phyloP scores from a whole-genome alignment of 495 filamentous ascomycete genomes.

The Hyphodiscus hymeniophilus region DNA sequence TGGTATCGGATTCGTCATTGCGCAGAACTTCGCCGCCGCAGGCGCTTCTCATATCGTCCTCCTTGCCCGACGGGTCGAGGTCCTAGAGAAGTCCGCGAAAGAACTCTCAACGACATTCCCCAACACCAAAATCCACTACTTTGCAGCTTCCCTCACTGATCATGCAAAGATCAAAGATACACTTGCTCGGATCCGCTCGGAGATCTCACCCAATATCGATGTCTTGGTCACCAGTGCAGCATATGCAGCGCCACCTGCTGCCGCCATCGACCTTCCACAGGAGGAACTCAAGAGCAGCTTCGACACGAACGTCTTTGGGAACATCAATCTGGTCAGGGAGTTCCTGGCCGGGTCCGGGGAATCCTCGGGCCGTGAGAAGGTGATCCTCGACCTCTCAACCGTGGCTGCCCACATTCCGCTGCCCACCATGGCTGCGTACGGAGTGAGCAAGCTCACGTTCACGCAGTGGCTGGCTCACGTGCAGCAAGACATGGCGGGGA shows the following conservation, averaged over 20 bases:
- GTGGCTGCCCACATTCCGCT: background rate
- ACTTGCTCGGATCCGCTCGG: background rate
- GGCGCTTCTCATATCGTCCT: background rate
- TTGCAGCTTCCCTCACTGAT: background rate
- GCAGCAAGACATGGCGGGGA: background rate
- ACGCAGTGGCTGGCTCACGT: background rate
- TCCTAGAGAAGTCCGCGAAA: background rate
- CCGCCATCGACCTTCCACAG: constrained; percentile 1
- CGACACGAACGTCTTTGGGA: background rate
- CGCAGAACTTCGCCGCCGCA: constrained; percentile 5
- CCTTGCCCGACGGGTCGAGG: background rate
- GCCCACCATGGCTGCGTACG: background rate
- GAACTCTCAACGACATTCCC: background rate
- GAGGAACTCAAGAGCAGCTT: background rate
- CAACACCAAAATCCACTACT: background rate
- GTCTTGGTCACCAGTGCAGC: background rate
- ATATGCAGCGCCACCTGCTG: background rate
- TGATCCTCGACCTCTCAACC: background rate
- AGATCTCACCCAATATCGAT: background rate
- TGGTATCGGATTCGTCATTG: constrained; percentile 25
- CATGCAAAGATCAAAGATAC: background rate
- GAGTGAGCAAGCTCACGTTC: background rate
- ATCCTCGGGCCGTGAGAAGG: background rate
- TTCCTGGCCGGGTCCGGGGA: background rate
- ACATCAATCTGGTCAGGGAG: background rate